phyloP scores from a whole-genome alignment of 164 flowering plant genomes.

The Litsea cubeba region DNA sequence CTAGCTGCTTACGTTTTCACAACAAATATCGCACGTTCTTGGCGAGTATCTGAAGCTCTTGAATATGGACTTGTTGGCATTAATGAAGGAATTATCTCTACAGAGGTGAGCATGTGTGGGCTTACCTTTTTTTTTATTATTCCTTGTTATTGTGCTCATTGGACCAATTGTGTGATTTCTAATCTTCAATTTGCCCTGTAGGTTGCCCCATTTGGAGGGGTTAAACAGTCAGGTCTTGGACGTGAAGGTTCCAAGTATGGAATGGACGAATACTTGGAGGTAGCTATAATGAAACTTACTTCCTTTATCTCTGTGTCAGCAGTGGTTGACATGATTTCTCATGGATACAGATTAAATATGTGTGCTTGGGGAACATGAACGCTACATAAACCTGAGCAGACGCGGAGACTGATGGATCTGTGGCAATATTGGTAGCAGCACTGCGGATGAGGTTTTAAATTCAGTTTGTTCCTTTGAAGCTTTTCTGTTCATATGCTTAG shows the following conservation, averaged over 20 bases:
- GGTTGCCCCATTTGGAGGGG: constrained; percentile 99
- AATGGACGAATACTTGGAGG: constrained; percentile 89
- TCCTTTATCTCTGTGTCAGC: not conserved
- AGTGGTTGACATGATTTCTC: constrained; percentile 1
- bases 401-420: not conserved
- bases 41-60: constrained; percentile 97
- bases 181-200: constrained; percentile 16
- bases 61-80: constrained; percentile 96
- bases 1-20: constrained; percentile 90
- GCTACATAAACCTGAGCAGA: constrained; percentile 14
- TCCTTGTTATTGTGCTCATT: not conserved
- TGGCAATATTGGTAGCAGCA: not conserved
- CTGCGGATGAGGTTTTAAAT: not conserved
- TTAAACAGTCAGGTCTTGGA: constrained; percentile 96
- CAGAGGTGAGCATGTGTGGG: constrained; percentile 53
- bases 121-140: not conserved
- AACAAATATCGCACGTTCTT: constrained; percentile 65
- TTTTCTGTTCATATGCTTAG: not conserved
- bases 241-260: constrained; percentile 97
- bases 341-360: constrained; percentile 56
- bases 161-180: no score
- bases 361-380: constrained; percentile 71
- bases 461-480: not conserved
- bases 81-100: constrained; percentile 93
- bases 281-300: constrained; percentile 20